A percentile compares a stretch with the other conserved stretches of the same genome.
phyloP scores from a whole-genome alignment of 345 rosid genomes.

The Aquilaria malaccensis region DNA sequence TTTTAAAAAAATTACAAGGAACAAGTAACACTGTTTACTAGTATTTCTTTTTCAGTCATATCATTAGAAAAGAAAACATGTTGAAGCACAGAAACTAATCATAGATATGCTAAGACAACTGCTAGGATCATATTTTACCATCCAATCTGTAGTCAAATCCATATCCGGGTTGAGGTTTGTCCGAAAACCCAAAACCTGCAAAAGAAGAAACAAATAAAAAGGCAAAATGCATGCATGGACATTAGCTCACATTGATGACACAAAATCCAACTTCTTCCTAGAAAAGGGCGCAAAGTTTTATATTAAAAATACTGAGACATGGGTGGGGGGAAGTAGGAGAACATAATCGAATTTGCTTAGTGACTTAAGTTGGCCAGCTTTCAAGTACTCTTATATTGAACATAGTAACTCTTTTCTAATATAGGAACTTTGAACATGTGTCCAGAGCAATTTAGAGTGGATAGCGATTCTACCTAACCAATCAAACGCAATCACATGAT shows the following conservation, averaged over 20 bases:
- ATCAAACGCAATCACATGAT: constrained; percentile 77
- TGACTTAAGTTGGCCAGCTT: no score
- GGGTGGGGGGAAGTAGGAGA: no score
- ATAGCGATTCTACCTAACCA: constrained; percentile 57
- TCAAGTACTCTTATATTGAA: no score
- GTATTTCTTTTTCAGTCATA: not conserved
- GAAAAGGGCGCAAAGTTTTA: no score
- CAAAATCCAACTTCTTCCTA: not conserved
- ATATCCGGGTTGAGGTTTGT: constrained; percentile 90
- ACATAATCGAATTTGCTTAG: no score
- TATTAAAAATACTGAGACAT: no score
- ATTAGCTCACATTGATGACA: constrained; percentile 1
- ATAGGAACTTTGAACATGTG: no score
- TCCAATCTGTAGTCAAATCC: constrained; percentile 81
- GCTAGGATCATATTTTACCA: constrained; percentile 33
- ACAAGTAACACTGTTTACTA: not conserved
- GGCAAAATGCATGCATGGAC: not conserved
- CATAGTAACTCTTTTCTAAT: no score
- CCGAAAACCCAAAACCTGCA: constrained; percentile 95
- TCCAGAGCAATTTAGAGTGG: not conserved
- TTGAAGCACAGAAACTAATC: not conserved
- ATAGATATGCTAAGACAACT: not conserved
- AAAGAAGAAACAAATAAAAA: not conserved
- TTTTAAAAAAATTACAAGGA: not conserved
- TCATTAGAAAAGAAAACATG: not conserved